Evolutionary conservation across 179 eudicot genomes (phyloP), one percentile per base, ranked within the genome.

Genomic region (Actinidia chinensis): DNA sequence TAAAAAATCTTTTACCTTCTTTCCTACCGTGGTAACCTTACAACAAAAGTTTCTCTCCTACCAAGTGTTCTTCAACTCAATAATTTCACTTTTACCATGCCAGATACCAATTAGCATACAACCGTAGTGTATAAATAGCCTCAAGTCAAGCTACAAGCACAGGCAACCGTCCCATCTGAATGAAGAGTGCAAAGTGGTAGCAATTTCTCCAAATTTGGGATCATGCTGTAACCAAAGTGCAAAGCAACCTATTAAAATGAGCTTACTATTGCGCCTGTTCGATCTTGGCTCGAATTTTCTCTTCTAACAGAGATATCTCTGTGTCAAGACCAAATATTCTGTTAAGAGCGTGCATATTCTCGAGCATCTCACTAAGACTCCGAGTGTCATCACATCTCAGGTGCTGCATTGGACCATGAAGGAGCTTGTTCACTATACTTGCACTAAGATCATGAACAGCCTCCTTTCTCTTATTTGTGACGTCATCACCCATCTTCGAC

Each of bases 321-420:
- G 78, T n/a, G 40, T 78, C 84, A 18, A 78, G 82, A 54, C 67
- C 76, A 43, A 82, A 82, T 1, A 75, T 77, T 56, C 87, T 79
- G 46, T 81, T 82, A 22, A 84, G 80, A 43, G 87, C 79, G 10
- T 79, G 84, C 84, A 81, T 82, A 68, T 84, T 84, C 36, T 79
- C 87, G 22, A 84, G 79, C 47, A 79, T 76, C 68, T 81, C 84
- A 52, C 44, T 76, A 46, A 72, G 78, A 65, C 71, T n/a, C n/a
- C 82, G 63, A 6, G 60, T 69, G 51, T 84, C 81, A n/a, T 84
- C 84, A 55, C 87, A 84, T 81, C 82, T 81, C 79, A 84, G 76
- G 61, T 84, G 87, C 69, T 84, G 82, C 78, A 79, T 79, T 23
- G 87, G 87, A 71, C 87, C 87, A 64, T 84, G 87, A 51, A 84